Base-by-base conservation (phyloP, 768 basidiomycete species). In the Pulveroboletus sp. region DNA sequence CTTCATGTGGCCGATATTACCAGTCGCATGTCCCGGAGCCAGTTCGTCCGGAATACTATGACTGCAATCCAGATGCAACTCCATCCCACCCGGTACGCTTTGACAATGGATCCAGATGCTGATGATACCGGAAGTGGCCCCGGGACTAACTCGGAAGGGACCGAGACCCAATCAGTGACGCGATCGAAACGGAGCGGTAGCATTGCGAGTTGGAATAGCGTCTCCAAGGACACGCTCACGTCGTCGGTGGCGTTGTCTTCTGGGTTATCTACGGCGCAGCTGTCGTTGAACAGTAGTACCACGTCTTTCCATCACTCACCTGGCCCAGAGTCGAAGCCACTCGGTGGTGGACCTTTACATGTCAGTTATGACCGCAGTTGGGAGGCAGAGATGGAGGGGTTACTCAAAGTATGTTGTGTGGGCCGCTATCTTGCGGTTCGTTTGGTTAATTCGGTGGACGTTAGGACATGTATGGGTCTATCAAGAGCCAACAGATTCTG, bases 31-130 rank as follows among this genome's bases (percentile, higher is more conserved):
- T 93, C 95, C 1, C 81, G 89, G 17, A 77, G 61, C 46, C 93
- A 97, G 62, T 99, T 98, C 67, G 84, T 98, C 7, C 81, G 84
- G 43, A 97, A 98, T 66, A 97, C 94, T 1, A 78, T 98, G 66
- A 71, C 80, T 4, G 86, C 91, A 1, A 87, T 99, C 48, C 89
- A 87, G 60, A 82, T 80, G 64, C 89, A 91, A 54, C 69, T 85
- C 32, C 81, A 83, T 51, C 78, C 86, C 1, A 70, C 71, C 28
- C 72, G 74, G 39, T 65, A 74, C 5, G 71, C 78, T 14, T 85
- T 87, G 0, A 74, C 75, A 15, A 76, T 81, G 17, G 89, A 87
- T 47, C 72, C 84, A 5, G 76, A 80, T 24, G 75, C 77, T 36
- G 86, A 91, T 54, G 89, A 89, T 51, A 71, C 72, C 41, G 73